A percentile compares a stretch with the other conserved stretches of the same genome.
Evolutionary conservation across 2,329 filamentous ascomycete genomes (phyloP).

Genomic region (Aureobasidium sp.): DNA sequence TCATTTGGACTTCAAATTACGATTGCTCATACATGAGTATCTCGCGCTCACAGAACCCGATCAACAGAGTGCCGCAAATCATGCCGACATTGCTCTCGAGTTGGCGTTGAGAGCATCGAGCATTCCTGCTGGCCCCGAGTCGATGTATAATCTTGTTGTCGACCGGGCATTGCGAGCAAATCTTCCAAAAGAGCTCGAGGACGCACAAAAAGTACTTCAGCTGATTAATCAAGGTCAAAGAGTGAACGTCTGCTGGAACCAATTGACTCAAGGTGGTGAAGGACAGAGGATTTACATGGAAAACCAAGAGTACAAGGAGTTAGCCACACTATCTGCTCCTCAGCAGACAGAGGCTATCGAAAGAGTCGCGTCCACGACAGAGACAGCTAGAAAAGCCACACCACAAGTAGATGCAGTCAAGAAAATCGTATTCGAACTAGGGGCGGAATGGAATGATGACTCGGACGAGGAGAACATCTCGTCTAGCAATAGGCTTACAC

Average conservation of each 20-base stretch:
- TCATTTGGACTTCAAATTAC: not conserved
- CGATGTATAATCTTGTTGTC: not conserved
- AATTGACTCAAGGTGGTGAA: not conserved
- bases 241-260: not conserved
- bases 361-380: not conserved
- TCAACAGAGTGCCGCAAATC: not conserved
- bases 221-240: not conserved
- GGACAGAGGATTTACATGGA: not conserved
- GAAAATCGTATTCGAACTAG: too few species aligned
- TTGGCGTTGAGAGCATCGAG: not conserved
- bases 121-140: not conserved
- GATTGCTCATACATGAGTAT: not conserved
- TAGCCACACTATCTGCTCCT: not conserved
- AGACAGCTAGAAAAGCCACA: not conserved
- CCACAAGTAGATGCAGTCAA: not conserved
- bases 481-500: too few species aligned
- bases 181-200: not conserved
- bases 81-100: not conserved
- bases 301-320: not conserved
- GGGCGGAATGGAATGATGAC: too few species aligned
- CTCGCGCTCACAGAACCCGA: not conserved
- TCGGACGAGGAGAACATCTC: too few species aligned
- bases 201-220: not conserved
- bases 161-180: not conserved
- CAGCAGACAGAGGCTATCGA: not conserved